Evolutionary conservation across 2,329 filamentous ascomycete species (phyloP).

Genomic region (Aureobasidium sp.): DNA sequence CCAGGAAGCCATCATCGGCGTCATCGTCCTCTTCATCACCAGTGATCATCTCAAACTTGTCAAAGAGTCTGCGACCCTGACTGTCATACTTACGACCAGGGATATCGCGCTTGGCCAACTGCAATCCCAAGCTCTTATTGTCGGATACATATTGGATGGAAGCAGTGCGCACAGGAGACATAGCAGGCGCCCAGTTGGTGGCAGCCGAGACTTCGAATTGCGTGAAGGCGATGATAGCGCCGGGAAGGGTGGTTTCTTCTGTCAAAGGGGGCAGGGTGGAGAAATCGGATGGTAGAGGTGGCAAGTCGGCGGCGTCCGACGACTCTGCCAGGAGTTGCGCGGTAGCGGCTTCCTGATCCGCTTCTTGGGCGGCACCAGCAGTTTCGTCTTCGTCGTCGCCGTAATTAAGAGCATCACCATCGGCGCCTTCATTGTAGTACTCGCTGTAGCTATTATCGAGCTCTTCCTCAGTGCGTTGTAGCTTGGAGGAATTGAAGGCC

Average conservation of each 20-base stretch:
- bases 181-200: conserved; percentile 58
- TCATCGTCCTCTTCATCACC: conserved; percentile 39
- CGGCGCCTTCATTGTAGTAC: conserved; percentile 26
- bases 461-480: conserved; percentile 36
- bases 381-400: conserved; percentile 25
- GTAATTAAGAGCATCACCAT: conserved; percentile 32
- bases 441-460: conserved; percentile 24
- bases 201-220: conserved; percentile 52
- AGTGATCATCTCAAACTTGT: conserved; percentile 65
- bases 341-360: conserved; percentile 21
- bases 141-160: conserved; percentile 49
- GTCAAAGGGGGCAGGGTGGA: conserved; percentile 45
- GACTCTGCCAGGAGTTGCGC: conserved; percentile 25
- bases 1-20: conserved; percentile 51
- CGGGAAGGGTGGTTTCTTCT: conserved; percentile 42
- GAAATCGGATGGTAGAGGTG: conserved; percentile 51
- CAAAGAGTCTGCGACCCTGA: conserved; percentile 65
- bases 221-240: conserved; percentile 63
- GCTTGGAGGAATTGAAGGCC: conserved; percentile 33
- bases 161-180: conserved; percentile 57
- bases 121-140: conserved; percentile 45
- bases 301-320: conserved; percentile 49
- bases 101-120: conserved; percentile 62
- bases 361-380: conserved; percentile 20
- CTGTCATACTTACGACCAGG: conserved; percentile 54